Percentiles rank a stretch among this genome's conserved stretches.
Evolutionary conservation across 768 basidiomycete genomes (phyloP).

Genomic region (Mrakia gelida): DNA sequence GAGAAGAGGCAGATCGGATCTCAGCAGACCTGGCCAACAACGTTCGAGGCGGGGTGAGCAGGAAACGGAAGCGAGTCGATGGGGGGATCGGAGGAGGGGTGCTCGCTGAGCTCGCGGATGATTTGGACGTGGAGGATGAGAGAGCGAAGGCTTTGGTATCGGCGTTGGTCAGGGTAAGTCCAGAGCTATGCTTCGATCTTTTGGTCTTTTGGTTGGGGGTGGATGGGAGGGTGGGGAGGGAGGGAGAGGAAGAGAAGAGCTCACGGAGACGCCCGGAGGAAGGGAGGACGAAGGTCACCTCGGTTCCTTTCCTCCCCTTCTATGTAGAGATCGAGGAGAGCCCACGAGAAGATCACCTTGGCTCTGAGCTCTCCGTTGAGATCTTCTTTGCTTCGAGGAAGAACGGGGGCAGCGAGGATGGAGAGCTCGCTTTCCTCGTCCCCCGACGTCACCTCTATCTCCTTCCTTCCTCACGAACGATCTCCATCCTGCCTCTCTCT

Average conservation of each 20-base stretch:
- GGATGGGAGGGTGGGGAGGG: not conserved
- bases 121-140: slow-evolving; percentile 36
- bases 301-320: not conserved
- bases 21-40: not conserved
- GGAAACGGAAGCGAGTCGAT: slow-evolving; percentile 29
- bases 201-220: not conserved
- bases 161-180: slow-evolving; percentile 7
- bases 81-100: slow-evolving; percentile 23
- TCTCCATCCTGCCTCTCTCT: not conserved
- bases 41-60: slow-evolving; percentile 5
- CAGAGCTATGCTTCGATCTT: not conserved
- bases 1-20: not conserved
- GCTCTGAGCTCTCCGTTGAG: too few species aligned
- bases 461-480: not conserved
- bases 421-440: too few species aligned
- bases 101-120: slow-evolving; percentile 1
- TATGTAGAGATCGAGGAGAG: not conserved
- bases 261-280: not conserved
- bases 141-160: slow-evolving; percentile 28
- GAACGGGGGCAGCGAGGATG: too few species aligned
- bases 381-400: too few species aligned
- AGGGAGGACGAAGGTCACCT: not conserved
- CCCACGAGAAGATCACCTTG: not conserved
- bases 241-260: not conserved
- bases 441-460: not conserved